Conservation (phyloP, 768 basidiomycete species). For the Macrolepiota fuliginosa region DNA sequence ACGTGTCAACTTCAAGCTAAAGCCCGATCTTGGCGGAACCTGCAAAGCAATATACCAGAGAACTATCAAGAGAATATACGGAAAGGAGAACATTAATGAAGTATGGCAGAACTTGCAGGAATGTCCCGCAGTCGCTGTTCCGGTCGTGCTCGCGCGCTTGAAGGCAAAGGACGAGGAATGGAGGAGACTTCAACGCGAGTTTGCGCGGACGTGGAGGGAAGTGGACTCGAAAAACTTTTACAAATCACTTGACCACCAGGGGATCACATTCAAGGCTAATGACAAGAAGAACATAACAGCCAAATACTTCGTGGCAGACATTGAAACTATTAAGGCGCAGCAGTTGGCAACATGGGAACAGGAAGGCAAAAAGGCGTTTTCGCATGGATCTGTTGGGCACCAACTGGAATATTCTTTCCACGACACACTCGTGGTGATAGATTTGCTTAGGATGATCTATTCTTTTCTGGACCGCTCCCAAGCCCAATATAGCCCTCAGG, state of each 20-base stretch:
- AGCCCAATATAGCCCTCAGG: conserved; percentile 67
- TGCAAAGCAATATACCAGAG: conserved; percentile 89
- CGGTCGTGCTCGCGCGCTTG: conserved; percentile 84
- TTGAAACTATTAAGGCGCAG: conserved; percentile 64
- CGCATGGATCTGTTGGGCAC: conserved; percentile 48
- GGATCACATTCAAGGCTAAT: conserved; percentile 89
- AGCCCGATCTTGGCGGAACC: conserved; percentile 85
- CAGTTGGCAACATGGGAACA: conserved; percentile 45
- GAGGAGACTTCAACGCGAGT: conserved; percentile 91
- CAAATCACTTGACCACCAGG: conserved; percentile 96
- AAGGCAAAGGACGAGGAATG: conserved; percentile 97
- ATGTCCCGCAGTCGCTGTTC: conserved; percentile 84
- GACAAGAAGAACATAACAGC: conserved; percentile 92
- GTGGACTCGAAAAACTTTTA: conserved; percentile 97
- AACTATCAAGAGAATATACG: conserved; percentile 92
- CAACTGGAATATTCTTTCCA: conserved; percentile 81
- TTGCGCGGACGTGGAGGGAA: conserved; percentile 96
- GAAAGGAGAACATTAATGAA: conserved; percentile 71
- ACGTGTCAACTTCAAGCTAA: conserved; percentile 74
- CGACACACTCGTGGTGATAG: conserved; percentile 80
- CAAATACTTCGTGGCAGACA: conserved; percentile 78
- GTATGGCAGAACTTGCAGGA: conserved; percentile 88
- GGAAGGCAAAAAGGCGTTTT: conserved; percentile 35
- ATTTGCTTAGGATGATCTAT: conserved; percentile 86
- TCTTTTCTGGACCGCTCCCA: conserved; percentile 89